Evolutionary conservation across 129 eudicot species (phyloP).

Genomic region (carrot (Daucus carota)): DNA sequence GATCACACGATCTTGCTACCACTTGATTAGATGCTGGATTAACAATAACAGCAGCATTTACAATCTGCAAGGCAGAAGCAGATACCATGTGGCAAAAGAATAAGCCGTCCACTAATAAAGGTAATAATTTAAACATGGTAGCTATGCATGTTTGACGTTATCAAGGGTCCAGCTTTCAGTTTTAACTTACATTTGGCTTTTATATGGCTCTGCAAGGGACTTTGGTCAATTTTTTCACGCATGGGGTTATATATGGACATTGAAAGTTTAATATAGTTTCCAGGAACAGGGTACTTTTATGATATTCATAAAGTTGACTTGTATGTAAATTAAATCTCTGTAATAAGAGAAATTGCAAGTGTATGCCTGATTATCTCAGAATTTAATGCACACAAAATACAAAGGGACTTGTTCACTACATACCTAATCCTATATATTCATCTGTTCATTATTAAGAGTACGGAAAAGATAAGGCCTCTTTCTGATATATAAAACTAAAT

Average conservation of each 20-base stretch:
- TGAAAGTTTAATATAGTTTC: background rate
- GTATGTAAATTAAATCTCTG: background rate
- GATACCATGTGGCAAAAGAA: background rate
- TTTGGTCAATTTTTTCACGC: background rate
- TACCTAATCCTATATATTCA: background rate
- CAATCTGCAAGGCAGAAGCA: constrained; percentile 36
- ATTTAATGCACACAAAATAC: background rate
- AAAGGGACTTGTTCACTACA: background rate
- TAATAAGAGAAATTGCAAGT: background rate
- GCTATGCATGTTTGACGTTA: background rate
- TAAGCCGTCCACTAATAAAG: background rate
- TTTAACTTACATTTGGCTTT: background rate
- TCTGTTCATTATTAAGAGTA: background rate
- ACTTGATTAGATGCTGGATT: constrained; percentile 69
- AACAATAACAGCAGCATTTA: constrained; percentile 87
- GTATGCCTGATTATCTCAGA: background rate
- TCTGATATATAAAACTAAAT: no score
- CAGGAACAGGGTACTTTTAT: background rate
- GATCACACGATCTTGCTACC: constrained; percentile 69
- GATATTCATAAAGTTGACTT: background rate
- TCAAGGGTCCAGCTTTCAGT: background rate
- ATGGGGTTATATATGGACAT: background rate
- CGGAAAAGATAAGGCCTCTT: background rate
- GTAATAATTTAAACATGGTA: background rate
- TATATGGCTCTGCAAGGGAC: background rate